phyloP scores from a whole-genome alignment of 305 asterid genomes.

The Nicotiana rustica region DNA sequence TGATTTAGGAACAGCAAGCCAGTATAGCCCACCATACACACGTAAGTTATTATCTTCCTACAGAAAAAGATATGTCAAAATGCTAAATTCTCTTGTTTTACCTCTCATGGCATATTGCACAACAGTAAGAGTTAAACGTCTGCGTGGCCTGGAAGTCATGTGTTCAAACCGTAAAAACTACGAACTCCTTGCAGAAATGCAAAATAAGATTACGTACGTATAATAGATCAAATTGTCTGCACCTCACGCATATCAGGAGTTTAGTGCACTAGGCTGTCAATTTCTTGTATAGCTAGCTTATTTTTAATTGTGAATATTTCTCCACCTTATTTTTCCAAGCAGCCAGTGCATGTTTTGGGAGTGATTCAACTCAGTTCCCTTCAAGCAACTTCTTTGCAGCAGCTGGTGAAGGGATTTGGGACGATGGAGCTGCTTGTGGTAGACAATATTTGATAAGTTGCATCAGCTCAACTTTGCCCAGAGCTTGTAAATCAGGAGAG shows the following conservation, averaged over 20 bases:
- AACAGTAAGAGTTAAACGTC: too few relatives aligned
- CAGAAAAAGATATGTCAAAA: neutral
- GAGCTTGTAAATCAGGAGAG: slow-evolving; percentile 53
- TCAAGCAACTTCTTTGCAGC: slow-evolving; percentile 72
- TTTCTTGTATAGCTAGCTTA: neutral
- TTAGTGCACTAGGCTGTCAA: neutral
- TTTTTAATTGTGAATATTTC: neutral
- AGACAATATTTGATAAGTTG: slow-evolving; percentile 74
- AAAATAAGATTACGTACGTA: neutral
- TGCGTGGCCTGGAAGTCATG: neutral
- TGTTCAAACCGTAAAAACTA: neutral
- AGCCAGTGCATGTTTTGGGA: slow-evolving; percentile 81
- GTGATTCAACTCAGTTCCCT: slow-evolving; percentile 60
- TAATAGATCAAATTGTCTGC: neutral
- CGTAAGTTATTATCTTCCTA: slow-evolving; percentile 57
- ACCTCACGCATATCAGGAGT: neutral
- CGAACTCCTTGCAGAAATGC: neutral
- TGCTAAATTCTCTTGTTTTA: neutral
- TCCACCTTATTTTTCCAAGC: neutral
- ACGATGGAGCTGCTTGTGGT: slow-evolving; percentile 86
- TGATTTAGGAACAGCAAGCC: slow-evolving; percentile 79
- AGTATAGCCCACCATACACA: slow-evolving; percentile 65
- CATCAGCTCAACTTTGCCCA: slow-evolving; percentile 54
- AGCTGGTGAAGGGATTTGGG: slow-evolving; percentile 91
- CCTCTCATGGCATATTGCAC: neutral